A percentile compares a stretch with the other conserved stretches of the same genome.
These are phyloP conservation scores for Cordyceps cicadae DNA, from an alignment of 2,329 filamentous ascomycete genomes.

Conservation along the genomic window DNA sequence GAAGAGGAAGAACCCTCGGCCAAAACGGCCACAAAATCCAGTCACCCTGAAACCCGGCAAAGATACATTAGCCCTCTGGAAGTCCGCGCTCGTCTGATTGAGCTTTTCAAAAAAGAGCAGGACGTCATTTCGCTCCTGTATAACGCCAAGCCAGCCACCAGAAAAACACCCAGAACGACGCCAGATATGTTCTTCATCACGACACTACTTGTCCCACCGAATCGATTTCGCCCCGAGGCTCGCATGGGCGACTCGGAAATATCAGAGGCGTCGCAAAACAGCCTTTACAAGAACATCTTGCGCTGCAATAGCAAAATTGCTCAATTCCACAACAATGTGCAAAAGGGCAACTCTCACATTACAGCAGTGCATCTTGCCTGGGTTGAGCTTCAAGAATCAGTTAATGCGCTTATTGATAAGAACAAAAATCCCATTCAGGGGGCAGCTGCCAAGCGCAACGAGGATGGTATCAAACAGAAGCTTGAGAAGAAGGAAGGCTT, in stretches of 20 bases:
- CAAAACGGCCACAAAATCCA: conserved; percentile 20
- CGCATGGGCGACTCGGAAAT: conserved; percentile 73
- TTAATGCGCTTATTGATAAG: conserved; percentile 89
- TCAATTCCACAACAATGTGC: conserved; percentile 53
- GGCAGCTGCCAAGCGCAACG: conserved; percentile 65
- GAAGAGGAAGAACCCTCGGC: conserved; percentile 25
- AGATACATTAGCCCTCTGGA: conserved; percentile 77
- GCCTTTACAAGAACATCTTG: conserved; percentile 76
- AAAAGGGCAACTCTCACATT: conserved; percentile 41
- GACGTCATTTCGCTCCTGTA: conserved; percentile 82
- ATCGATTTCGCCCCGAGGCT: conserved; percentile 82
- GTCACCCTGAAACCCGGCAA: conserved; percentile 33
- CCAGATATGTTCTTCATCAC: conserved; percentile 94
- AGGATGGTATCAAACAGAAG: conserved; percentile 95
- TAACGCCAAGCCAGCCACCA: conserved; percentile 58
- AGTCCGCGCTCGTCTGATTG: conserved; percentile 66
- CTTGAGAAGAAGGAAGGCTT: conserved; percentile 98
- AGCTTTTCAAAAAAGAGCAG: conserved; percentile 80
- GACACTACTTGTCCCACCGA: conserved; percentile 80
- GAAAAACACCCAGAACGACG: conserved; percentile 48
- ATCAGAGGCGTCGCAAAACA: conserved; percentile 82
- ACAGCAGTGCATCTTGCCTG: conserved; percentile 73
- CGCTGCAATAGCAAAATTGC: conserved; percentile 65
- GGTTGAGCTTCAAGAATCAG: conserved; percentile 74
- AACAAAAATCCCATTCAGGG: conserved; percentile 78